Evolutionary conservation across 2,329 filamentous ascomycete genomes (phyloP), one percentile per base, ranked within the genome.

Genomic region (Venturia asperata): DNA sequence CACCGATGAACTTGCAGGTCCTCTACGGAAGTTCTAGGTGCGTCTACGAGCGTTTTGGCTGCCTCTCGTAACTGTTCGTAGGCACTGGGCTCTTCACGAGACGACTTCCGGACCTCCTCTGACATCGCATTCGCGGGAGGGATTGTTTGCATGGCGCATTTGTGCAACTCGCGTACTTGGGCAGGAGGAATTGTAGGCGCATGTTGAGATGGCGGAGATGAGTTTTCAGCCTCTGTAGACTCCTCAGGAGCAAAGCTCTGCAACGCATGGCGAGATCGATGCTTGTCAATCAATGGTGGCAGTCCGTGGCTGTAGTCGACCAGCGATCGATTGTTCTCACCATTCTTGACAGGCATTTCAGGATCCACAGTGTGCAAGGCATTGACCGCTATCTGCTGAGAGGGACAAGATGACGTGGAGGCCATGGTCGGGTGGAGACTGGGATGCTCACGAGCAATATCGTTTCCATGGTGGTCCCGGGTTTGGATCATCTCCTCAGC

Each of bases 221-320:
- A 30, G 7, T 37, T 6, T n/a, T 58, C 17, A 58, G 17, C 7
- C 1, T 58, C 27, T 21, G 52, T 11, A 58, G 52, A 34, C 19
- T 17, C 10, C 15, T 58, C 27, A 19, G 37, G 52, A 21, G 15
- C 30, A 17, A 63, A 39, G 42, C 7, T 47, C 42, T 68, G 74
- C 13, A 74, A 9, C 37, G 55, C 52, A 45, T 65, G 64, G 19
- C 64, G 34, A 45, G 58, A 65, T n/a, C 60, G 52, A 24, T 49
- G 39, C n/a, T 27, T 27, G 42, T 55, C 42, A 15, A 65, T n/a
- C 17, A 17, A n/a, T 30, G 64, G 55, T 24, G 55, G 43, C 56
- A 64, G 30, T 34, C 58, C 58, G 37, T 62, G 64, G 21, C 55
- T 62, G 52, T 65, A 61, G 27, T 45, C 58, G 34, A 61, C 58